Evolutionary conservation across 768 basidiomycete genomes (phyloP).

Genomic region (Naematelia aurantialba): DNA sequence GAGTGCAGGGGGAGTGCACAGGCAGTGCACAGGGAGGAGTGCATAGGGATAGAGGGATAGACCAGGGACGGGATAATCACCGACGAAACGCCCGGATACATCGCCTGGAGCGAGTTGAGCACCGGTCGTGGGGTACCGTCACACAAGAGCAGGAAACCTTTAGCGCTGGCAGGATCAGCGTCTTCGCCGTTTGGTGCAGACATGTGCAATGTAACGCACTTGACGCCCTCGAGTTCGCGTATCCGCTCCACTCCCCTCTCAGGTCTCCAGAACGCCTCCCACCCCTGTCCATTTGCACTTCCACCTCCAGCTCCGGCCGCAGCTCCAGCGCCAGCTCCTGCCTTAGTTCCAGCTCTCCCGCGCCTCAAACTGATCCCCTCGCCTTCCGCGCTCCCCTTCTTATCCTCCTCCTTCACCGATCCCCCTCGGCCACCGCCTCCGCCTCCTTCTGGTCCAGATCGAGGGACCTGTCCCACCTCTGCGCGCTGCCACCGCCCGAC

Average conservation of each 20-base stretch:
- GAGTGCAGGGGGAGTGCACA: not conserved
- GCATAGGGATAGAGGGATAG: not conserved
- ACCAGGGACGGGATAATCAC: conserved; percentile 10
- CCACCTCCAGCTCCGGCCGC: not conserved
- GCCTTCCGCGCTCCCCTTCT: conserved; percentile 23
- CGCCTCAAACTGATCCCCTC: conserved; percentile 5
- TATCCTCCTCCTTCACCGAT: conserved; percentile 19
- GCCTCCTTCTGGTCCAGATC: not conserved
- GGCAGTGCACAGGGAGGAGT: not conserved
- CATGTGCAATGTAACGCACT: conserved; percentile 9
- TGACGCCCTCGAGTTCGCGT: conserved; percentile 25
- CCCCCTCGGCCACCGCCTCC: not conserved
- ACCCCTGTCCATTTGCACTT: conserved; percentile 16
- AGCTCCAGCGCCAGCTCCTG: not conserved
- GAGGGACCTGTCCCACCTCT: too few species aligned
- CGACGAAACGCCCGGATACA: conserved; percentile 14
- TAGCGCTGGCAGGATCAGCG: conserved; percentile 14
- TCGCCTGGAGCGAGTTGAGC: conserved; percentile 17
- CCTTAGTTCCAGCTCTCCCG: not conserved
- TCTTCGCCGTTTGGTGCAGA: not conserved
- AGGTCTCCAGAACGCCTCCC: conserved; percentile 36
- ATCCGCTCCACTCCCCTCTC: conserved; percentile 16
- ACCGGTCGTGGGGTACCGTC: conserved; percentile 32
- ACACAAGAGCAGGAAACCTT: conserved; percentile 28
- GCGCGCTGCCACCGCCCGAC: conserved; percentile 40